phyloP scores from a whole-genome alignment of 108 stramenopile genomes.

The Cyclostephanos tholiformis region DNA sequence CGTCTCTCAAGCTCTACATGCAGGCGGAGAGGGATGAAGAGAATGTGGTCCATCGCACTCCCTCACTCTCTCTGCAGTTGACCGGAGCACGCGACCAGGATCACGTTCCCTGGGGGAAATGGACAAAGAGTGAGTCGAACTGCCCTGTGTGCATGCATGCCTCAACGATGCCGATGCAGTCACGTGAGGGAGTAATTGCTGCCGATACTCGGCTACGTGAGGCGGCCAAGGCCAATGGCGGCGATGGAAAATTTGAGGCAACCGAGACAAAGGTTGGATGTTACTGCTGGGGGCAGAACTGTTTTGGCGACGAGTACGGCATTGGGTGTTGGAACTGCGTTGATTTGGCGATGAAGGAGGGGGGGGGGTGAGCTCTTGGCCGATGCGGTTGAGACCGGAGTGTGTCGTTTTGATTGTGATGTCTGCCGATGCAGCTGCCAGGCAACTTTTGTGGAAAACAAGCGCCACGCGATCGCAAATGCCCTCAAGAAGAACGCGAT shows the following conservation, averaged over 20 bases:
- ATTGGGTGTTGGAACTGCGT: constrained; percentile 4
- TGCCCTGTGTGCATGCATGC: neutral
- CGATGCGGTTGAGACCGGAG: no score
- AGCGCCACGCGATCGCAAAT: no score
- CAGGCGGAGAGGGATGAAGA: neutral
- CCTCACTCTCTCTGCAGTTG: neutral
- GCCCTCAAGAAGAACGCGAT: no score
- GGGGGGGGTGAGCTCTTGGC: no score
- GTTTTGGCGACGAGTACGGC: neutral
- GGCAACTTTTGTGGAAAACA: no score
- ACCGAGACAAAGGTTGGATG: neutral
- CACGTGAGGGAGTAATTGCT: neutral
- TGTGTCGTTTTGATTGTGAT: no score
- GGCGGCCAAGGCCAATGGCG: constrained; percentile 1
- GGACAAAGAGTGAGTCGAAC: neutral
- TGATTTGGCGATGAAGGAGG: neutral
- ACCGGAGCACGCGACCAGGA: neutral
- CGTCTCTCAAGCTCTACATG: neutral
- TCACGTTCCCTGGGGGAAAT: neutral
- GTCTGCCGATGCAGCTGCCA: no score
- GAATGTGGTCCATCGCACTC: neutral
- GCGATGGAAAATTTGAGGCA: constrained; percentile 4
- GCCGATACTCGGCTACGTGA: neutral
- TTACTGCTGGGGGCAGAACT: neutral
- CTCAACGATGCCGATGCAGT: neutral